Base-by-base conservation (phyloP, 2,329 filamentous ascomycete genomes). In the Ophiosphaerella korrae region DNA sequence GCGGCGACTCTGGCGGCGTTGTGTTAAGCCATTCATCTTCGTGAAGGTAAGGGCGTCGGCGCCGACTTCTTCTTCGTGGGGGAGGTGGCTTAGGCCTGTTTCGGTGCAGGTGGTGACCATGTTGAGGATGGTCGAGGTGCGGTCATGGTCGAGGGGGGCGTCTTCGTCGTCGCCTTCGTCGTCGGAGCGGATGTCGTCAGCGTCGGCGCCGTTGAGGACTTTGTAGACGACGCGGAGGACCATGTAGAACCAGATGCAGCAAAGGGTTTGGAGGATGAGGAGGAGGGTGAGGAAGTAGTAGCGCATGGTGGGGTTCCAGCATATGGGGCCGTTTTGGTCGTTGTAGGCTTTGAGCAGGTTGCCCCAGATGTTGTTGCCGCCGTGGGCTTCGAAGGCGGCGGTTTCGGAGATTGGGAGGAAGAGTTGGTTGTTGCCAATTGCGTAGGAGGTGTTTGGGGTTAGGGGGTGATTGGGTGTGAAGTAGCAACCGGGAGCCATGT, bases 151-250 rank as follows among this genome's bases (percentile, higher is more conserved):
- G 2, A 57, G 45, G 48, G 59, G 64, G 23, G 55, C 78, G n/a
- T 83, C 77, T 36, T 46, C 12, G 21, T 85, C 86, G 18, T 87
- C 89, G 5, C 78, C 88, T 74, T 96, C 92, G 57, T 91, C 90
- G 62, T 97, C 93, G 57, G 90, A 96, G 48, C 94, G 86, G 14
- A 85, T 83, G 68, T 99, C 94, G 57, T 97, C 92, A 5, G 93
- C 92, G 29, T 84, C 80, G 33, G 82, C 84, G 29, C 93, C 92
- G 43, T 82, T 83, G 32, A 97, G 70, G 5, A 97, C 92, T 54
- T 88, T 87, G 55, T 88, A 81, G 18, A 92, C 92, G 2, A 99
- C 89, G 50, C 86, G 85, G 34, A 92, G 75, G 60, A 97, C 96
- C 86, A 96, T 89, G 55, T 80, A 82, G 68, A 97, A 96, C 94